A percentile compares a stretch with the other conserved stretches of the same genome.
phyloP scores from a whole-genome alignment of 208 protist species.

The Leishmania tarentolae region DNA sequence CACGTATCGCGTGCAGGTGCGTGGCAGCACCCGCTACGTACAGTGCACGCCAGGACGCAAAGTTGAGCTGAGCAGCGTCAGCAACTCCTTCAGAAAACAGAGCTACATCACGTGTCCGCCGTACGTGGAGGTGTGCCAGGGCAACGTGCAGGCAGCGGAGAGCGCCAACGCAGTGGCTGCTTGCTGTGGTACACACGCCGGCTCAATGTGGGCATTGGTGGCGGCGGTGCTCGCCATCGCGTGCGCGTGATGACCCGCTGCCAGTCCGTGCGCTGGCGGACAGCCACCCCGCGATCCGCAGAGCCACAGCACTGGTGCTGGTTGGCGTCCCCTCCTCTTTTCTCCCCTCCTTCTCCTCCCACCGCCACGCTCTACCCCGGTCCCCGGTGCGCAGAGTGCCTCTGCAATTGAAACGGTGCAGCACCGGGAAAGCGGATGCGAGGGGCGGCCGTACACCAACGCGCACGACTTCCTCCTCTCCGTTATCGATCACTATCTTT shows the following conservation, averaged over 20 bases:
- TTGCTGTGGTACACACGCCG: background rate
- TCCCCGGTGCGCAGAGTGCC: no score
- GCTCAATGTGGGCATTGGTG: background rate
- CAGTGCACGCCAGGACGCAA: background rate
- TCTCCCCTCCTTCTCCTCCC: background rate
- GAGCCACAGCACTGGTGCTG: no score
- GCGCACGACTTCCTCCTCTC: no score
- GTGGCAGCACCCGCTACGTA: background rate
- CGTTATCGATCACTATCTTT: no score
- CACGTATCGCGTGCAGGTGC: background rate
- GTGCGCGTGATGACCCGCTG: no score
- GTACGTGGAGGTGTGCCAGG: conserved; percentile 2
- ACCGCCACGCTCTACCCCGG: no score
- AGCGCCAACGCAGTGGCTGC: background rate
- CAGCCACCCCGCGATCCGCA: no score
- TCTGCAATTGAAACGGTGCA: no score
- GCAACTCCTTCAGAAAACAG: background rate
- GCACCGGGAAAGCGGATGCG: no score
- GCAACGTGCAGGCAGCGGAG: background rate
- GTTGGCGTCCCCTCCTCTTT: no score
- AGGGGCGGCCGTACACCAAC: no score
- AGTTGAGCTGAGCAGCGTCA: background rate
- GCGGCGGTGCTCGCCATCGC: background rate
- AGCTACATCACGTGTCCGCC: background rate
- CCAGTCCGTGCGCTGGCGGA: no score